phyloP scores from a whole-genome alignment of 345 rosid genomes.

The Microcos paniculata region DNA sequence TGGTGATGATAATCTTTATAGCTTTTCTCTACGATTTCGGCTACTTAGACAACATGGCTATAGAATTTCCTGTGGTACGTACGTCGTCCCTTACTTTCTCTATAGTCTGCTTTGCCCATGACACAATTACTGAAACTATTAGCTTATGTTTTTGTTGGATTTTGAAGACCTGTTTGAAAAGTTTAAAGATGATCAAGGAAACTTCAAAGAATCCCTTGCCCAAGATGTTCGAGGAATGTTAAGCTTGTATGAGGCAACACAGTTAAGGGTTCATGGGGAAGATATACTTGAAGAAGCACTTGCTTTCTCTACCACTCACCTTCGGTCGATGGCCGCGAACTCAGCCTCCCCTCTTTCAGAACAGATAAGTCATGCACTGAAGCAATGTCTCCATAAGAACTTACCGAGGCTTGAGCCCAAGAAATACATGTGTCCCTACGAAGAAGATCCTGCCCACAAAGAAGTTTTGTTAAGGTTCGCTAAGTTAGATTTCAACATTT shows the following conservation, averaged over 20 bases:
- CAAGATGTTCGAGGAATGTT: constrained; percentile 20
- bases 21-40: constrained; percentile 32
- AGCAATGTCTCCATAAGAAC: not conserved
- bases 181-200: constrained; percentile 21
- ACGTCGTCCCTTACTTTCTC: no score
- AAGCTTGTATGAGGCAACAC: constrained; percentile 31
- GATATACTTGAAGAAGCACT: constrained; percentile 23
- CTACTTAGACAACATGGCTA: constrained; percentile 36
- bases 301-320: constrained; percentile 15
- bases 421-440: constrained; percentile 16
- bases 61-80: constrained; percentile 26
- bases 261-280: constrained; percentile 22
- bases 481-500: constrained; percentile 33
- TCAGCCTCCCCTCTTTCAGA: not conserved
- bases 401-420: constrained; percentile 25
- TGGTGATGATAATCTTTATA: constrained; percentile 17
- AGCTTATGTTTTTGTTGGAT: not conserved
- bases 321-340: constrained; percentile 3
- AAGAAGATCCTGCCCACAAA: constrained; percentile 4
- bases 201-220: constrained; percentile 15
- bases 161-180: constrained; percentile 30
- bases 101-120: not conserved
- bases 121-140: not conserved
- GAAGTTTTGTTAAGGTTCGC: constrained; percentile 22
- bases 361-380: constrained; percentile 7